These are phyloP conservation scores for Chlamydomonas eustigma DNA, from an alignment of 139 green algal genomes.

Conservation along the genomic window DNA sequence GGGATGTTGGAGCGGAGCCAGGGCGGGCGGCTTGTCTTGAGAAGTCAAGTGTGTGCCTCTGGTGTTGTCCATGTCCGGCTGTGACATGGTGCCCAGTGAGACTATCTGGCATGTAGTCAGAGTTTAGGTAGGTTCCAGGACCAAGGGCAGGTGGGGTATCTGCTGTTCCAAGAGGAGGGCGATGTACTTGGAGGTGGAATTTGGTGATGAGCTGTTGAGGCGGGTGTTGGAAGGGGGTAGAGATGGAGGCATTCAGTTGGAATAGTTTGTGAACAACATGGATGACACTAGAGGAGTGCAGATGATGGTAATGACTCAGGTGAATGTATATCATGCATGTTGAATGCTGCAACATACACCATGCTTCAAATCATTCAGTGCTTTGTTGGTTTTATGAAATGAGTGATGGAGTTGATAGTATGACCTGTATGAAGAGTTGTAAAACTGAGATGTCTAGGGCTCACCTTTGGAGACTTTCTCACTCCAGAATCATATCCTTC, in stretches of 20 bases:
- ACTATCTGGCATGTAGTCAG: not conserved
- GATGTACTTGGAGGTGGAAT: not conserved
- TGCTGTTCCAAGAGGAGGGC: not conserved
- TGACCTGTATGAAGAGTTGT: too few relatives aligned
- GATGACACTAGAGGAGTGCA: too few relatives aligned
- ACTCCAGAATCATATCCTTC: not conserved
- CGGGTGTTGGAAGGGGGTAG: too few relatives aligned
- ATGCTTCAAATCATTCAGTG: too few relatives aligned
- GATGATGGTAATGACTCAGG: too few relatives aligned
- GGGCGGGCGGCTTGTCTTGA: not conserved
- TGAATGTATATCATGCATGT: too few relatives aligned
- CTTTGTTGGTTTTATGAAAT: too few relatives aligned
- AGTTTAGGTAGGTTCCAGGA: not conserved
- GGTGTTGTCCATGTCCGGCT: not conserved
- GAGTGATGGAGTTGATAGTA: too few relatives aligned
- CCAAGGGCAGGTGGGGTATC: constrained; percentile 9
- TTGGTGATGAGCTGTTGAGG: constrained; percentile 9
- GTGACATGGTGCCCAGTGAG: constrained; percentile 3
- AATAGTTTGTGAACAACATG: too few relatives aligned
- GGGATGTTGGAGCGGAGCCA: not conserved
- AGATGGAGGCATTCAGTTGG: too few relatives aligned
- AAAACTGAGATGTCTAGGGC: too few relatives aligned
- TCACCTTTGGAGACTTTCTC: constrained; percentile 7
- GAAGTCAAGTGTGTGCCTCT: constrained; percentile 7
- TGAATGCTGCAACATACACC: too few relatives aligned